Evolutionary conservation across 495 filamentous ascomycete species (phyloP), one percentile per base, ranked within the genome.

Genomic region (Daldinia decipiens): DNA sequence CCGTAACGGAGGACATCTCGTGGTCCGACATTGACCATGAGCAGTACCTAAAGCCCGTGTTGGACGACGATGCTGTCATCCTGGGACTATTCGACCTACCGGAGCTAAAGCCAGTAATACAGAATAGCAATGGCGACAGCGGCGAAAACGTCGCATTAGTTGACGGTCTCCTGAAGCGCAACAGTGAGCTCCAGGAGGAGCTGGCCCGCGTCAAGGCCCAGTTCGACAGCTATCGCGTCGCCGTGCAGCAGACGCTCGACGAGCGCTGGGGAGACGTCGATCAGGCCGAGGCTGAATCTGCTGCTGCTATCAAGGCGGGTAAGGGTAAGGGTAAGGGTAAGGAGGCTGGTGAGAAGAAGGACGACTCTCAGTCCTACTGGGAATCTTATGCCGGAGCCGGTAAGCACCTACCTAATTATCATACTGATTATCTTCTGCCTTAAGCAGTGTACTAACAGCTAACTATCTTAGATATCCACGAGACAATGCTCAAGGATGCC

Each of bases 401-500:
- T 59, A 36, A 51, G 32, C 62, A 54, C 21, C 13, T 45, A 11
- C 51, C 9, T 59, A n/a, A 26, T 36, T n/a, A 57, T 29, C 6
- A 15, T 26, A 15, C 27, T 24, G 45, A 17, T 6, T 32, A 15
- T 9, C 34, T 29, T 17, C 7, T 32, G 2, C 29, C 29, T 32
- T 32, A 9, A 32, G 29, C 29, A 32, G 4, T 32, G 9, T 32
- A 1, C 43, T 47, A 3, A 54, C 19, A 29, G 29, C 13, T 45
- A 17, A 26, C 17, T 7, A 29, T 26, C 31, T 15, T 51, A 92
- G 92, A 90, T 38, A 97, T 97, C 71, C 94, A 97, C 80, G 91
- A 96, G 74, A 92, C 88, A 12, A 97, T 97, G 94, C 86, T 97
- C 68, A 94, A 96, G 86, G 95, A 99, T 81, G 89, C 94, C 79